phyloP scores from a whole-genome alignment of 83 land plant species.

The Picea abies region DNA sequence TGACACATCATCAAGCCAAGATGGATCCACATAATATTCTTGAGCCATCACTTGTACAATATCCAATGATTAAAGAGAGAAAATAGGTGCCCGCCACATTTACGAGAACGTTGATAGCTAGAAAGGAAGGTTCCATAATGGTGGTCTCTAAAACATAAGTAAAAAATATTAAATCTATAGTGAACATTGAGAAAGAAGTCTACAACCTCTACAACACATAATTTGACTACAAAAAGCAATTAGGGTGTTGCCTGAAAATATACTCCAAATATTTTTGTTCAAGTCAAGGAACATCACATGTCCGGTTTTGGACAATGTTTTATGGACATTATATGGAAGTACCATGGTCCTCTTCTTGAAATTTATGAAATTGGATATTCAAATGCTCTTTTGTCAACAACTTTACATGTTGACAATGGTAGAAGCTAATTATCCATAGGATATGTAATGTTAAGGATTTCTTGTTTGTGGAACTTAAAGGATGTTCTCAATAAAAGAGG shows the following conservation, averaged over 20 bases:
- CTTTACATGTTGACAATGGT: slow-evolving; percentile 32
- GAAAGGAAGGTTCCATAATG: slow-evolving; percentile 28
- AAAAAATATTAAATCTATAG: slow-evolving; percentile 21
- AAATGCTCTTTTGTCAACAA: slow-evolving; percentile 56
- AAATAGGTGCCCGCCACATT: neutral
- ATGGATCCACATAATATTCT: too few species aligned
- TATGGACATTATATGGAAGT: slow-evolving; percentile 70
- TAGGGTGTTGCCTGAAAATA: slow-evolving; percentile 34
- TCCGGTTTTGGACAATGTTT: slow-evolving; percentile 26
- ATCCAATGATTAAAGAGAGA: slow-evolving; percentile 7
- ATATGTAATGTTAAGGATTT: slow-evolving; percentile 89
- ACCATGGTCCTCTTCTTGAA: slow-evolving; percentile 95
- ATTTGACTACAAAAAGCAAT: slow-evolving; percentile 35
- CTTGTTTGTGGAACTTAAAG: slow-evolving; percentile 65
- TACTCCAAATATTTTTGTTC: slow-evolving; percentile 22
- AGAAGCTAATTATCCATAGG: slow-evolving; percentile 56
- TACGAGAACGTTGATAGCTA: slow-evolving; percentile 12
- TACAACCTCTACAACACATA: slow-evolving; percentile 29
- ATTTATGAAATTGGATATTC: slow-evolving; percentile 73
- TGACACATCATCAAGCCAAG: too few species aligned
- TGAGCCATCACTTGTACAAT: too few species aligned
- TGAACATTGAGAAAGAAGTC: slow-evolving; percentile 55
- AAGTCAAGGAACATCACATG: slow-evolving; percentile 40
- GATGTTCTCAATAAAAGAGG: slow-evolving; percentile 77
- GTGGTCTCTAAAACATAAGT: slow-evolving; percentile 40